Percentiles rank a stretch among this genome's conserved stretches.
Conservation (phyloP, 106 monocot species). For the Agapanthus africanus region DNA sequence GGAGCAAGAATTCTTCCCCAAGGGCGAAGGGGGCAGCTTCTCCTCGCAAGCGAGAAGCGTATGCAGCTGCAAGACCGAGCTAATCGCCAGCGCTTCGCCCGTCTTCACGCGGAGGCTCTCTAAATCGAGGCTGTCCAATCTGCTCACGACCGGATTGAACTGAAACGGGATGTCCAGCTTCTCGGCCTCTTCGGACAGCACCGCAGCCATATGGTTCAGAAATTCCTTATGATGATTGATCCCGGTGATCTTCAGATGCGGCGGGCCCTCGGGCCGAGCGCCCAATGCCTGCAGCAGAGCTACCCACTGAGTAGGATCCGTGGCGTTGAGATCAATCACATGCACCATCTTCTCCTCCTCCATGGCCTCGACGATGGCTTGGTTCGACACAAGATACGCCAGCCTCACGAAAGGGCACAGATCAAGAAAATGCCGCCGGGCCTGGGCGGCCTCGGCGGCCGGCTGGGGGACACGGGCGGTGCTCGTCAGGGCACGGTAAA, state of each 20-base stretch:
- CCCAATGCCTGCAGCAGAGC: constrained; percentile 33
- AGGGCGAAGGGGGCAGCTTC: neutral
- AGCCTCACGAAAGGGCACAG: constrained; percentile 46
- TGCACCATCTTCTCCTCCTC: constrained; percentile 45
- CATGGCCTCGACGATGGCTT: constrained; percentile 48
- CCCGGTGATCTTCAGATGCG: constrained; percentile 55
- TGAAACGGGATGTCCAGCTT: constrained; percentile 64
- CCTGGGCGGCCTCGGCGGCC: neutral
- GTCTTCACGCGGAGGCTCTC: constrained; percentile 52
- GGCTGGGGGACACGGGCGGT: constrained; percentile 11
- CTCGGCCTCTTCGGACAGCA: constrained; percentile 56
- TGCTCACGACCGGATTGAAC: constrained; percentile 41
- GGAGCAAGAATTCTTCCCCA: neutral
- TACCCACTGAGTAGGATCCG: constrained; percentile 41
- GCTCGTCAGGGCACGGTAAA: constrained; percentile 31
- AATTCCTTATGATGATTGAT: constrained; percentile 36
- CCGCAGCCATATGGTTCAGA: constrained; percentile 19
- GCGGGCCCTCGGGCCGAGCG: constrained; percentile 37
- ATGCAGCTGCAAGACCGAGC: constrained; percentile 48
- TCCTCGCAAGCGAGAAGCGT: constrained; percentile 32
- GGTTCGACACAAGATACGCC: constrained; percentile 33
- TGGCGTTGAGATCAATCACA: constrained; percentile 32
- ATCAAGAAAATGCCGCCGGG: constrained; percentile 31
- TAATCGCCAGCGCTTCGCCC: constrained; percentile 67
- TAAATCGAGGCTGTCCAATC: constrained; percentile 34